A percentile compares a stretch with the other conserved stretches of the same genome.
These are phyloP conservation scores for Vararia minispora DNA, from an alignment of 768 basidiomycete species.

Conservation along the genomic window DNA sequence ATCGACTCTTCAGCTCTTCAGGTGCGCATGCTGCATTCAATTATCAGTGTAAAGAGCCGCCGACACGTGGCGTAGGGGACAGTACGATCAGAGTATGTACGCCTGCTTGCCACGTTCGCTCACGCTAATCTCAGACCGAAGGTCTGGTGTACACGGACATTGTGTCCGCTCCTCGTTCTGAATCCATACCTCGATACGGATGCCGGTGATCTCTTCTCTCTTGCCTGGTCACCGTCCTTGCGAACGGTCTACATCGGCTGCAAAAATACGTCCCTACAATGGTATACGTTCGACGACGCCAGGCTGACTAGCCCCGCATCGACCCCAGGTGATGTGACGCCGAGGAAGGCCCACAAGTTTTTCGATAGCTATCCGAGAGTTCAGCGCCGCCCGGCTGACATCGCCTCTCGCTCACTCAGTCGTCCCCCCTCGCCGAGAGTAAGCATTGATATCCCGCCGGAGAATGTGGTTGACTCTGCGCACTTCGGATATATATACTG, in stretches of 20 bases:
- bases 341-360: constrained; percentile 66
- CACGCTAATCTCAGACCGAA: constrained; percentile 19
- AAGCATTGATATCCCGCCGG: constrained; percentile 44
- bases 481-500: constrained; percentile 95
- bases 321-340: constrained; percentile 18
- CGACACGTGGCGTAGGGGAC: constrained; percentile 42
- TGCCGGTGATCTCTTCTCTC: constrained; percentile 81
- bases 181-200: constrained; percentile 70
- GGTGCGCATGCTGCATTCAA: constrained; percentile 31
- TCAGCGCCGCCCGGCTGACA: constrained; percentile 55
- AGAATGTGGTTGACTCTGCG: constrained; percentile 75
- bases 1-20: constrained; percentile 87
- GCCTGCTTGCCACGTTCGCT: background rate
- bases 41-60: background rate
- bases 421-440: constrained; percentile 20
- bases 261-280: constrained; percentile 89
- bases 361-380: constrained; percentile 83
- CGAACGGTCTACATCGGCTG: constrained; percentile 80
- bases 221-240: constrained; percentile 61
- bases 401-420: constrained; percentile 24
- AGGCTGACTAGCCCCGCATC: constrained; percentile 1
- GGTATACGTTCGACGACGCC: constrained; percentile 49
- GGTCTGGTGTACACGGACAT: constrained; percentile 73
- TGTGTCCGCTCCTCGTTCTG: constrained; percentile 60
- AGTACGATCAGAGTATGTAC: constrained; percentile 70